Conservation (phyloP, 345 rosid species). For the Hibiscus trionum region DNA sequence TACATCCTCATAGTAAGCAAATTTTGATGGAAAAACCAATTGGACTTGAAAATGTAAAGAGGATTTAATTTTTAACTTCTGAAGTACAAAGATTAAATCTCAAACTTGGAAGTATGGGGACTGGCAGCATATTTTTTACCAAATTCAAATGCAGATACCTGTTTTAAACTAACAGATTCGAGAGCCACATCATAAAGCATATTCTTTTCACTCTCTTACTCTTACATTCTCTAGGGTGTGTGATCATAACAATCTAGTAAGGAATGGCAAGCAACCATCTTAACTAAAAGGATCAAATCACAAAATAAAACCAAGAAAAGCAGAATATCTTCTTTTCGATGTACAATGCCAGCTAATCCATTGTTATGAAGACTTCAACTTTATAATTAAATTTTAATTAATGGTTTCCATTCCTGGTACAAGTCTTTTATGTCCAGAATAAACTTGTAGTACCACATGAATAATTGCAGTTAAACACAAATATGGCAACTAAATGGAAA, state of each 20-base stretch:
- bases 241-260: background rate
- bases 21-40: no score
- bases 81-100: background rate
- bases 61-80: no score
- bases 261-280: background rate
- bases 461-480: no score
- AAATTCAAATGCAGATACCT: background rate
- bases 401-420: background rate
- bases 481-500: background rate
- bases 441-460: no score
- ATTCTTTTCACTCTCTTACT: background rate
- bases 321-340: background rate
- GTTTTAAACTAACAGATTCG: background rate
- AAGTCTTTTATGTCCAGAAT: no score
- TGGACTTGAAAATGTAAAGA: no score
- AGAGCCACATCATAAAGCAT: background rate
- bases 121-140: no score
- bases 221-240: background rate
- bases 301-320: background rate
- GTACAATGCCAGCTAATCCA: background rate
- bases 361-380: background rate
- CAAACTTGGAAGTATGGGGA: no score
- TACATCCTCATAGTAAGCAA: no score
- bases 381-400: background rate
- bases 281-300: background rate